Evolutionary conservation across 225 moss, liverwort and hornwort genomes (phyloP).

Genomic region (Rhytidiadelphus loreus): DNA sequence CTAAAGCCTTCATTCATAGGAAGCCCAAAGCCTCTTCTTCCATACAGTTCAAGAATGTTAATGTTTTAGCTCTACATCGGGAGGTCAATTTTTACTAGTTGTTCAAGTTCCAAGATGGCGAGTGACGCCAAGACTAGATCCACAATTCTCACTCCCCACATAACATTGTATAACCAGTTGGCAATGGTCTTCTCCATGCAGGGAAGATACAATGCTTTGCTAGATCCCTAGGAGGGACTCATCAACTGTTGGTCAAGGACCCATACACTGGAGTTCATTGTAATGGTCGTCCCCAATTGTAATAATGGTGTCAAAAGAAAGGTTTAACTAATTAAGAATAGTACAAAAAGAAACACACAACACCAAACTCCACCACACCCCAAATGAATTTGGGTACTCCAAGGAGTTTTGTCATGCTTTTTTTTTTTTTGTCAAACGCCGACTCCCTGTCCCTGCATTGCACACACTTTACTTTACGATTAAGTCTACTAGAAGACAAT

Average conservation of each 20-base stretch:
- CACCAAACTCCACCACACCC: too few relatives aligned
- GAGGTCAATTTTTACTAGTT: not conserved
- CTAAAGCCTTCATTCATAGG: not conserved
- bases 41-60: not conserved
- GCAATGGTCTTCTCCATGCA: too few relatives aligned
- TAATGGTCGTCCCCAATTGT: too few relatives aligned
- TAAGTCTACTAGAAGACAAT: too few relatives aligned
- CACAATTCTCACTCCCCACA: not conserved
- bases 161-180: not conserved
- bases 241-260: accelerated
- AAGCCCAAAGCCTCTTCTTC: not conserved
- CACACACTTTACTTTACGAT: too few relatives aligned
- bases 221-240: accelerated
- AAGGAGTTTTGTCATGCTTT: too few relatives aligned
- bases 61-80: accelerated
- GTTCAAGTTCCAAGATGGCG: not conserved
- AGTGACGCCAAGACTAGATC: not conserved
- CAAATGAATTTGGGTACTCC: too few relatives aligned
- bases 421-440: too few relatives aligned
- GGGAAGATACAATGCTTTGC: not conserved
- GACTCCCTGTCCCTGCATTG: too few relatives aligned
- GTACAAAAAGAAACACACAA: too few relatives aligned
- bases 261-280: not conserved
- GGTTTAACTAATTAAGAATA: too few relatives aligned
- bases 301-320: too few relatives aligned